Evolutionary conservation across 1,139 yeast genomes (phyloP).

Genomic region (Debaryomycetaceae sp.): DNA sequence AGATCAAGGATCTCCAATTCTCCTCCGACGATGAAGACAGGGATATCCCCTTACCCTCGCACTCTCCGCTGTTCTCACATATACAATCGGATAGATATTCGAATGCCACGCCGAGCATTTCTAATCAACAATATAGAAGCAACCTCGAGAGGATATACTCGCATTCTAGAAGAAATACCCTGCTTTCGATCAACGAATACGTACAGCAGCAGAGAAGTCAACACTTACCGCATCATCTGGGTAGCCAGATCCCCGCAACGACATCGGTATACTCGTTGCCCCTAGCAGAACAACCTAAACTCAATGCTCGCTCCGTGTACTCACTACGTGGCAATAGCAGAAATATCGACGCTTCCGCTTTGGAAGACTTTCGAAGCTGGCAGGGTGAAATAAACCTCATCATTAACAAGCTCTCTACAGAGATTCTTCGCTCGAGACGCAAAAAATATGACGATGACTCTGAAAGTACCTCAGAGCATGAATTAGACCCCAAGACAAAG

Average conservation of each 20-base stretch:
- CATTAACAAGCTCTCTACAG: slow-evolving; percentile 38
- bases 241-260: slow-evolving; percentile 17
- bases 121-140: slow-evolving; percentile 29
- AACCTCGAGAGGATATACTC: slow-evolving; percentile 44
- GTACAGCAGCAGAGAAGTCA: slow-evolving; percentile 33
- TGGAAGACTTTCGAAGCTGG: slow-evolving; percentile 44
- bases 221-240: slow-evolving; percentile 10
- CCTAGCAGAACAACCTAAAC: slow-evolving; percentile 5
- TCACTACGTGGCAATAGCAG: slow-evolving; percentile 7
- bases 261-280: slow-evolving; percentile 22
- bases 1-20: slow-evolving; percentile 54
- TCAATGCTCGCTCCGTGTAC: slow-evolving; percentile 8
- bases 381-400: slow-evolving; percentile 43
- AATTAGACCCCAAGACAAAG: slow-evolving; percentile 21
- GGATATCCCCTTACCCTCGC: slow-evolving; percentile 28
- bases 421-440: slow-evolving; percentile 20
- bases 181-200: slow-evolving; percentile 37
- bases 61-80: slow-evolving; percentile 37
- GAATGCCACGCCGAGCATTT: slow-evolving; percentile 33
- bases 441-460: slow-evolving; percentile 4
- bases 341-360: slow-evolving; percentile 9
- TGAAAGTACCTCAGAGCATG: slow-evolving; percentile 12
- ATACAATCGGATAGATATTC: slow-evolving; percentile 39
- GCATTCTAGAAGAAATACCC: slow-evolving; percentile 41
- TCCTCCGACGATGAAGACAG: slow-evolving; percentile 29